A percentile compares a stretch with the other conserved stretches of the same genome.
phyloP scores from a whole-genome alignment of 257 asterid species.

The Solanum piurae region DNA sequence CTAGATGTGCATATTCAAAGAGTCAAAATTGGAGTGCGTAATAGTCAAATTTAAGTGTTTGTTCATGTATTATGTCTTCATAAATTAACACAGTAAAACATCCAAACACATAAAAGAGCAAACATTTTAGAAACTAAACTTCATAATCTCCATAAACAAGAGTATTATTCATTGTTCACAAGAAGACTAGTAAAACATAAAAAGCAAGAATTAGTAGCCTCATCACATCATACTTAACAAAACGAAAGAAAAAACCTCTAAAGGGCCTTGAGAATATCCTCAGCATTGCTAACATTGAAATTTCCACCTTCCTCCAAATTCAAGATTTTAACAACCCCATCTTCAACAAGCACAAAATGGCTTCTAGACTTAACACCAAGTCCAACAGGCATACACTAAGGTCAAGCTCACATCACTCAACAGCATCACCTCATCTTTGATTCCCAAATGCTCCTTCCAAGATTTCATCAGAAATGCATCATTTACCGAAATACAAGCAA shows the following conservation, averaged over 20 bases:
- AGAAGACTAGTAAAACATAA: not conserved
- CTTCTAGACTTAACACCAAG: slow-evolving; percentile 87
- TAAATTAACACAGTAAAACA: not conserved
- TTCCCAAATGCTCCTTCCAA: slow-evolving; percentile 61
- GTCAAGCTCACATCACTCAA: slow-evolving; percentile 86
- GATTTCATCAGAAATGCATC: slow-evolving; percentile 89
- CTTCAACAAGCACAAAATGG: slow-evolving; percentile 62
- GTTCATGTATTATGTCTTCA: not conserved
- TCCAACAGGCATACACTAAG: slow-evolving; percentile 77
- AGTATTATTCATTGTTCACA: not conserved
- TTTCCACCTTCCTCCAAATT: slow-evolving; percentile 95
- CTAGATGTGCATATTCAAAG: no score
- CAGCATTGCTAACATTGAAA: slow-evolving; percentile 83
- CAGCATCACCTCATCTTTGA: slow-evolving; percentile 49
- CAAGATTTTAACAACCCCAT: slow-evolving; percentile 73
- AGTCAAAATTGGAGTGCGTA: no score
- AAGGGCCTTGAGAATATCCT: slow-evolving; percentile 68
- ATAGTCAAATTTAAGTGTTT: no score
- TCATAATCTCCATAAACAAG: not conserved
- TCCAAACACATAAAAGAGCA: not conserved
- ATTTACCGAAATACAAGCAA: slow-evolving; percentile 83
- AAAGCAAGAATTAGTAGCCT: not conserved
- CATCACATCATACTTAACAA: not conserved
- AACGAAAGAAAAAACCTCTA: not conserved
- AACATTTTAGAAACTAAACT: not conserved